phyloP scores from a whole-genome alignment of 225 moss, liverwort and hornwort species.

The Polytrichum formosum region DNA sequence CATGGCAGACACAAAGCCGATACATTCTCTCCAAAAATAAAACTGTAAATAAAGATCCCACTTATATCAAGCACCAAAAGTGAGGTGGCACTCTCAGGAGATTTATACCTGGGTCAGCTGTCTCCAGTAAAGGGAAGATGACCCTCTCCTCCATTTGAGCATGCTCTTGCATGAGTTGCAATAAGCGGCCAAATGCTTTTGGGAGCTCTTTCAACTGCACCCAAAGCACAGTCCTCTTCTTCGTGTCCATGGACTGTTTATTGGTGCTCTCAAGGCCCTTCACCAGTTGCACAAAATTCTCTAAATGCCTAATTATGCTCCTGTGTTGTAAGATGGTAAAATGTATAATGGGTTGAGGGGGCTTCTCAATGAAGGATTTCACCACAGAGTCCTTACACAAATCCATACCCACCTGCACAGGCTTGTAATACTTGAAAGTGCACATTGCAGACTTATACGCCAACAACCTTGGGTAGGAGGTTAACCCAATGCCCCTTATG shows the following conservation, averaged over 20 bases:
- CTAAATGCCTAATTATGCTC: slow-evolving; percentile 77
- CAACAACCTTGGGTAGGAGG: slow-evolving; percentile 20
- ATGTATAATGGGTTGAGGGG: slow-evolving; percentile 63
- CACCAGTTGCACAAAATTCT: slow-evolving; percentile 51
- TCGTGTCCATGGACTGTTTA: slow-evolving; percentile 15
- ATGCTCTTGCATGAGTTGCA: slow-evolving; percentile 88
- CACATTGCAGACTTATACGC: slow-evolving; percentile 59
- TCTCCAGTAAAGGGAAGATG: slow-evolving; percentile 77
- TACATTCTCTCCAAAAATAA: too few relatives aligned
- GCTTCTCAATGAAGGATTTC: slow-evolving; percentile 52
- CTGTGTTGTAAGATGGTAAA: slow-evolving; percentile 72
- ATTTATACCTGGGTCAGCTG: slow-evolving; percentile 53
- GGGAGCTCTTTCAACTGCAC: slow-evolving; percentile 63
- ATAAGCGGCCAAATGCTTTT: slow-evolving; percentile 62
- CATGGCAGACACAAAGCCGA: too few relatives aligned
- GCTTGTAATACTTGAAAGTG: slow-evolving; percentile 58
- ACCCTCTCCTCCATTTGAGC: slow-evolving; percentile 97
- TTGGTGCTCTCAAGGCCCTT: slow-evolving; percentile 45
- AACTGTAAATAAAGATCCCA: too few relatives aligned
- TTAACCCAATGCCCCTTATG: slow-evolving; percentile 59
- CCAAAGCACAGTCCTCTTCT: slow-evolving; percentile 26
- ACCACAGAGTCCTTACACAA: slow-evolving; percentile 53
- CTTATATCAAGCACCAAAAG: too few relatives aligned
- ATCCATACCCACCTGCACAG: slow-evolving; percentile 70
- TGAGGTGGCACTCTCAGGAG: too few relatives aligned